These are phyloP conservation scores for Combretum micranthum DNA, from an alignment of 345 rosid genomes.

Conservation along the genomic window DNA sequence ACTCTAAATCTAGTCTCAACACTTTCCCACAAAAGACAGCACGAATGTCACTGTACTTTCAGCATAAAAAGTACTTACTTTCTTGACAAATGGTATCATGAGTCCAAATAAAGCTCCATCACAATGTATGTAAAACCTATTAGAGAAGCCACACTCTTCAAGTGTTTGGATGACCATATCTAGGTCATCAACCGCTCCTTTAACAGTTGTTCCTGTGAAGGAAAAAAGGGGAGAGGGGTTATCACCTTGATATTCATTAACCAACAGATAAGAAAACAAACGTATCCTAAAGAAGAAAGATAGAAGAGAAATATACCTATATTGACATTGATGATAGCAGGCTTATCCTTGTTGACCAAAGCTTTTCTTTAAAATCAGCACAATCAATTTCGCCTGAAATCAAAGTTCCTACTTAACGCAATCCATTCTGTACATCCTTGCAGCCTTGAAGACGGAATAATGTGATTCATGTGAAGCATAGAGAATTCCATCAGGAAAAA, in stretches of 20 bases:
- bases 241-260: too few species aligned
- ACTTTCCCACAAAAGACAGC: too few species aligned
- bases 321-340: slow-evolving; percentile 85
- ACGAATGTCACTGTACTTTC: too few species aligned
- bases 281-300: slow-evolving; percentile 5
- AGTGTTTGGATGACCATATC: slow-evolving; percentile 88
- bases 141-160: slow-evolving; percentile 78
- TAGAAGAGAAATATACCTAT: slow-evolving; percentile 45
- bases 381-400: slow-evolving; percentile 90
- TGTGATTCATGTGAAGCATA: slow-evolving; percentile 85
- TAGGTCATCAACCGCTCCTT: slow-evolving; percentile 97
- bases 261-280: neutral
- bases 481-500: slow-evolving; percentile 83
- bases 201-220: slow-evolving; percentile 73
- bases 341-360: slow-evolving; percentile 83
- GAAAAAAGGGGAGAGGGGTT: slow-evolving; percentile 1
- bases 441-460: slow-evolving; percentile 94
- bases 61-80: slow-evolving; percentile 34
- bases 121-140: too few species aligned
- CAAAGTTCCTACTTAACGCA: slow-evolving; percentile 64
- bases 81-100: slow-evolving; percentile 96
- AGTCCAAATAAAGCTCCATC: slow-evolving; percentile 98
- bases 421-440: slow-evolving; percentile 94
- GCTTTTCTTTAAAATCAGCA: slow-evolving; percentile 50
- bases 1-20: too few species aligned